Conservation (phyloP, 441 rosid genomes). For the Arabidopsis hybrid region DNA sequence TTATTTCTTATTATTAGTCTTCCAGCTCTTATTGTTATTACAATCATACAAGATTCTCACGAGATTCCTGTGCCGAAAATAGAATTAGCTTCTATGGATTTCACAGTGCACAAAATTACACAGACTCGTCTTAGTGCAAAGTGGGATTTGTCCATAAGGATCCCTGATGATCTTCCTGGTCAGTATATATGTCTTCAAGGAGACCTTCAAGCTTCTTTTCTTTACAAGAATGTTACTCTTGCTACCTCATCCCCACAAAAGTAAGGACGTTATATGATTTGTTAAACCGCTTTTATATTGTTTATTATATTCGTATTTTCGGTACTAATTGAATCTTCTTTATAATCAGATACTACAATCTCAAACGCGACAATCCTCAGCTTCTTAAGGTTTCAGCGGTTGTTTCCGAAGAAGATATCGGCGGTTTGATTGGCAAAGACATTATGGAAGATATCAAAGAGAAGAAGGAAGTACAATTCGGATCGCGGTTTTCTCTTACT, state of each 20-base stretch:
- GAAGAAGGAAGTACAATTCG: constrained; percentile 15
- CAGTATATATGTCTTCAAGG: background rate
- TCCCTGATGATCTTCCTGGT: background rate
- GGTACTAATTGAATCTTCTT: background rate
- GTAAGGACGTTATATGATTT: background rate
- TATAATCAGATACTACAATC: background rate
- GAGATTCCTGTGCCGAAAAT: background rate
- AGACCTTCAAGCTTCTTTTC: constrained; percentile 17
- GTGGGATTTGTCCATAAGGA: constrained; percentile 6
- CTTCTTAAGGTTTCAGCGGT: constrained; percentile 14
- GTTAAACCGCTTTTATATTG: background rate
- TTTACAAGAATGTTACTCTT: constrained; percentile 9
- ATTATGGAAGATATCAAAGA: constrained; percentile 14
- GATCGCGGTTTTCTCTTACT: background rate
- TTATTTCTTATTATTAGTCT: too few relatives aligned
- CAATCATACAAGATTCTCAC: too few relatives aligned
- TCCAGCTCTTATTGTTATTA: too few relatives aligned
- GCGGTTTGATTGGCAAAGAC: background rate
- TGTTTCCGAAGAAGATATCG: background rate
- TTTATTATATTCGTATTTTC: background rate
- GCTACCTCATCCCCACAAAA: background rate
- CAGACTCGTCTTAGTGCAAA: constrained; percentile 9
- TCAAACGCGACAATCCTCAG: background rate
- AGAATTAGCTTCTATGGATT: constrained; percentile 14
- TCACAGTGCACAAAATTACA: constrained; percentile 19